Evolutionary conservation across 2,329 filamentous ascomycete species (phyloP).

Genomic region (Botrytis pseudocinerea): DNA sequence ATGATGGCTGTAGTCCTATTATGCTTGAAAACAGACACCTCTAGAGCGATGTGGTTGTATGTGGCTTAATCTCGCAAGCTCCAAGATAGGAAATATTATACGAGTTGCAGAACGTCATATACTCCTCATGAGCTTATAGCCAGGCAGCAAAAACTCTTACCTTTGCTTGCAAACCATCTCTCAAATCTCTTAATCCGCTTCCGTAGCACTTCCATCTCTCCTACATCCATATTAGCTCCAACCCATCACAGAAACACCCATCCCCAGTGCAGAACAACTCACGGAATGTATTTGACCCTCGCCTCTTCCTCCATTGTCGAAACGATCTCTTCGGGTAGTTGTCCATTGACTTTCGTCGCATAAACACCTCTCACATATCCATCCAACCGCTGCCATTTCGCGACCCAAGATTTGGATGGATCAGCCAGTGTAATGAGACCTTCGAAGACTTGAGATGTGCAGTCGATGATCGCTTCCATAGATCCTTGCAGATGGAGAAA

Average conservation of each 20-base stretch:
- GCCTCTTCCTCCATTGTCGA: constrained; percentile 62
- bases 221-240: constrained; percentile 42
- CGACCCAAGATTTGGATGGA: constrained; percentile 86
- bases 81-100: constrained; percentile 99
- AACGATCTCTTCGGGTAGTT: constrained; percentile 66
- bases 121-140: constrained; percentile 7
- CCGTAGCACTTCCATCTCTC: constrained; percentile 55
- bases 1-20: not conserved
- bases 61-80: constrained; percentile 74
- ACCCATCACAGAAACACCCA: not conserved
- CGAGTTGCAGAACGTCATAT: constrained; percentile 84
- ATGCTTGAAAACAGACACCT: constrained; percentile 37
- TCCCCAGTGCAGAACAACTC: constrained; percentile 41
- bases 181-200: constrained; percentile 34
- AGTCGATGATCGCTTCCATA: constrained; percentile 81
- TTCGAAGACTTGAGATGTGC: constrained; percentile 95
- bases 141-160: not conserved
- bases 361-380: constrained; percentile 87
- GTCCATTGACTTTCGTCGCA: constrained; percentile 89
- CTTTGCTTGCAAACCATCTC: not conserved
- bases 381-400: constrained; percentile 93
- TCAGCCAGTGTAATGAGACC: constrained; percentile 84
- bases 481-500: constrained; percentile 82
- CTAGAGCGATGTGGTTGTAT: constrained; percentile 79
- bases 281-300: constrained; percentile 66